Conservation (phyloP, 1,284 basidiomycete species). For the Rhodotorula mucilaginosa region DNA sequence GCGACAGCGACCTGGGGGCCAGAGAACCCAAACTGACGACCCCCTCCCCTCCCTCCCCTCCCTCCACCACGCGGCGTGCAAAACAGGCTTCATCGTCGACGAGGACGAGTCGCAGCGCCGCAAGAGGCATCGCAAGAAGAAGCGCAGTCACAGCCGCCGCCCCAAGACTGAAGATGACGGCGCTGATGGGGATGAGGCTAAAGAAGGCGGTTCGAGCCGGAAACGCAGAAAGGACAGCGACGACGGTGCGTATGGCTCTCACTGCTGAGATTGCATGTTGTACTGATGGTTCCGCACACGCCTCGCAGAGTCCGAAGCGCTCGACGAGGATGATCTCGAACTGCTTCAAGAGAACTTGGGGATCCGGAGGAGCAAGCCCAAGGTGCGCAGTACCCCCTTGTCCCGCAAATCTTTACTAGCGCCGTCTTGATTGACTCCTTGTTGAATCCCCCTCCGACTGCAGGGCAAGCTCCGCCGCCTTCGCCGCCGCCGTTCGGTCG, state of each 20-base stretch:
- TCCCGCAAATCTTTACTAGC: not conserved
- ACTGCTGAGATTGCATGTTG: accelerated
- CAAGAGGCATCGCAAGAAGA: conserved; percentile 55
- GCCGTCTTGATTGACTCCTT: conserved; percentile 54
- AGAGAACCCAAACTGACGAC: not conserved
- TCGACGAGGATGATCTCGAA: conserved; percentile 95
- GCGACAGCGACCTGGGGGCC: too few relatives aligned
- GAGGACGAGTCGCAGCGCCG: conserved; percentile 69
- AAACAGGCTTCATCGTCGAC: conserved; percentile 70
- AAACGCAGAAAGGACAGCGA: conserved; percentile 57
- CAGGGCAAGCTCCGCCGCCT: conserved; percentile 63
- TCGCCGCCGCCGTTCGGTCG: conserved; percentile 61
- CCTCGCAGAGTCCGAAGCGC: conserved; percentile 58
- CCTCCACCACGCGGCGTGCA: not conserved
- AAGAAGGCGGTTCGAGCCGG: conserved; percentile 53
- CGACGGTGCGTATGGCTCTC: conserved; percentile 20
- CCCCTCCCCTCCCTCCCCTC: too few relatives aligned
- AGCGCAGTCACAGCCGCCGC: conserved; percentile 53
- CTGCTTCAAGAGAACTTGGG: conserved; percentile 94
- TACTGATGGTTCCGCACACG: not conserved
- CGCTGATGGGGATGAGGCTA: conserved; percentile 51
- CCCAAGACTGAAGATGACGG: not conserved
- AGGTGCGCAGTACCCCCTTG: conserved; percentile 19
- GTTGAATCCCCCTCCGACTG: conserved; percentile 43
- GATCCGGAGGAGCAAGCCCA: conserved; percentile 49